phyloP scores from a whole-genome alignment of 2,329 filamentous ascomycete species.

The Magnaporthiopsis incrustans region DNA sequence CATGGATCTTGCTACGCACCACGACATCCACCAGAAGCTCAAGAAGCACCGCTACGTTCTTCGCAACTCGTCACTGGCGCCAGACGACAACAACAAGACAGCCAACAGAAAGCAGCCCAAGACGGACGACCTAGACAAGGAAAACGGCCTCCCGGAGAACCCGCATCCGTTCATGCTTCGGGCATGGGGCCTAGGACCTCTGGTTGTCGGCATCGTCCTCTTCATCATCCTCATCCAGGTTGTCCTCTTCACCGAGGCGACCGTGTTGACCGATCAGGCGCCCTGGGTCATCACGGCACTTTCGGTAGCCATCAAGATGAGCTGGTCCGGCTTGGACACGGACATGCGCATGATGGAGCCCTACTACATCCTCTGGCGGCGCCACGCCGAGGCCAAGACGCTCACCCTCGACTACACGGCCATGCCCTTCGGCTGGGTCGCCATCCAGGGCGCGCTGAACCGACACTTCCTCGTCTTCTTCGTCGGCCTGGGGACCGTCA shows the following conservation, averaged over 20 bases:
- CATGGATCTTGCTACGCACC: slow-evolving; percentile 58
- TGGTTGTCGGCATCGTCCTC: slow-evolving; percentile 47
- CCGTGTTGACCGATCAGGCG: slow-evolving; percentile 48
- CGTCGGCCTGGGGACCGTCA: slow-evolving; percentile 61
- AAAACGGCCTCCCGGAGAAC: slow-evolving; percentile 42
- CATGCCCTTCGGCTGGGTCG: slow-evolving; percentile 59
- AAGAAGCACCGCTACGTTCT: slow-evolving; percentile 59
- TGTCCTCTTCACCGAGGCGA: slow-evolving; percentile 51
- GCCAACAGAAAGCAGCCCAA: slow-evolving; percentile 29
- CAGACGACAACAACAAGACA: slow-evolving; percentile 44
- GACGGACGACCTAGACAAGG: slow-evolving; percentile 34
- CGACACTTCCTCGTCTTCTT: slow-evolving; percentile 57
- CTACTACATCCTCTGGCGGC: slow-evolving; percentile 60
- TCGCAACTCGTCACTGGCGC: slow-evolving; percentile 62
- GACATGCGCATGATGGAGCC: slow-evolving; percentile 67
- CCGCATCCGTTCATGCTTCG: slow-evolving; percentile 65
- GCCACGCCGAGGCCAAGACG: slow-evolving; percentile 56
- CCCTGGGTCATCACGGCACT: slow-evolving; percentile 59
- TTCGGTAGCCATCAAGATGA: slow-evolving; percentile 58
- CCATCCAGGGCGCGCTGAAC: slow-evolving; percentile 53
- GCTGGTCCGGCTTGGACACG: slow-evolving; percentile 61
- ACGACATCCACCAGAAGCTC: slow-evolving; percentile 61
- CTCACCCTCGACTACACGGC: slow-evolving; percentile 67
- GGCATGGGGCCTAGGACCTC: slow-evolving; percentile 49
- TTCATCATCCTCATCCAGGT: slow-evolving; percentile 52